Evolutionary conservation across 2,329 filamentous ascomycete species (phyloP).

Genomic region (Apiospora malaysiana): DNA sequence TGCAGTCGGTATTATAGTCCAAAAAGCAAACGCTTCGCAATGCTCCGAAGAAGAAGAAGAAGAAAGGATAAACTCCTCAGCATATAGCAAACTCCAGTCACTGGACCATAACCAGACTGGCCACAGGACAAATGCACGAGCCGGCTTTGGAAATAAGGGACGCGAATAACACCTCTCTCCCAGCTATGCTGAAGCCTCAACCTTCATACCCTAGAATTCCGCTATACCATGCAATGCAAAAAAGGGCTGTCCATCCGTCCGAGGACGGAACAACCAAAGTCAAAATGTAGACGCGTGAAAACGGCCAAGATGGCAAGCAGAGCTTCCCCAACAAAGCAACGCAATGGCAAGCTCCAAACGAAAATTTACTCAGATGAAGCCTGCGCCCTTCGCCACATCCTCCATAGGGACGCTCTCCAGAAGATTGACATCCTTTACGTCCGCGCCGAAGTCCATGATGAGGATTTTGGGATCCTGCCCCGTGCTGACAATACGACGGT

Average conservation of each 20-base stretch:
- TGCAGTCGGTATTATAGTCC: neutral
- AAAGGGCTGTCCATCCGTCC: neutral
- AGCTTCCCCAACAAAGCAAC: neutral
- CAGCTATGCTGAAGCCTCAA: neutral
- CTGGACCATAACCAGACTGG: neutral
- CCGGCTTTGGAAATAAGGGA: neutral
- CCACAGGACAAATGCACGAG: neutral
- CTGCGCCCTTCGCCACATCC: conserved; percentile 38
- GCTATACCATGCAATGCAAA: conserved; percentile 16
- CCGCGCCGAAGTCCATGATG: conserved; percentile 87
- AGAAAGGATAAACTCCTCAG: neutral
- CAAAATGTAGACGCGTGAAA: neutral
- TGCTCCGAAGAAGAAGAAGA: neutral
- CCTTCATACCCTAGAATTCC: neutral
- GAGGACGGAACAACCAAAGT: neutral
- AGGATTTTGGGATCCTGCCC: conserved; percentile 93
- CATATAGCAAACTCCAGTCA: neutral
- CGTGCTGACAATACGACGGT: conserved; percentile 90
- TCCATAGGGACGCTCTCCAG: conserved; percentile 54
- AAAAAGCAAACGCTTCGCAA: conserved; percentile 5
- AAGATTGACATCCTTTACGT: conserved; percentile 62
- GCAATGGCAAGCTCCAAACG: neutral
- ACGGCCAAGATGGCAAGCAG: neutral
- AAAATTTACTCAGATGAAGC: conserved; percentile 39
- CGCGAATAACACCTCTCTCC: neutral